phyloP scores from a whole-genome alignment of 345 rosid species.

The Salix brachista region DNA sequence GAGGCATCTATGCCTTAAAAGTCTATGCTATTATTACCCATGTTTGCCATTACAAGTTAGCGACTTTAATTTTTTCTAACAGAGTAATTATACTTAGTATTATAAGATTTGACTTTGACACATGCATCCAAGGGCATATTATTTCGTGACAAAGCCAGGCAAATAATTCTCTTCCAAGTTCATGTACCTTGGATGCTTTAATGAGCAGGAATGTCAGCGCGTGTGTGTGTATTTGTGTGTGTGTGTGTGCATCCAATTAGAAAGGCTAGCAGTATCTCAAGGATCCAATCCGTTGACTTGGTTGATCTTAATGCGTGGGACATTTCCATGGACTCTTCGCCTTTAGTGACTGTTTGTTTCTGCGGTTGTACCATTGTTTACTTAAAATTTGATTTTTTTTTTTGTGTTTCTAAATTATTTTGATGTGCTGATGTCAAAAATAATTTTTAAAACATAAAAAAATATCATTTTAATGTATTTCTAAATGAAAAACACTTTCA shows the following conservation, averaged over 20 bases:
- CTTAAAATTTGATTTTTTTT: too few species aligned
- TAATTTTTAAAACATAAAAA: too few species aligned
- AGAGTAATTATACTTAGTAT: slow-evolving; percentile 23
- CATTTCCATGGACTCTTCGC: not conserved
- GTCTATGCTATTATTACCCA: slow-evolving; percentile 46
- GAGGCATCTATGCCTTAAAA: slow-evolving; percentile 35
- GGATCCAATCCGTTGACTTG: slow-evolving; percentile 4
- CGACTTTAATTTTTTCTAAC: slow-evolving; percentile 22
- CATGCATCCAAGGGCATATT: slow-evolving; percentile 33
- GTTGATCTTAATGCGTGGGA: not conserved
- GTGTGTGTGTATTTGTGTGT: not conserved
- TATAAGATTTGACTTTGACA: slow-evolving; percentile 40
- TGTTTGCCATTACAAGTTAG: slow-evolving; percentile 65
- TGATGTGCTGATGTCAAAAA: too few species aligned
- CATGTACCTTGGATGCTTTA: slow-evolving; percentile 6
- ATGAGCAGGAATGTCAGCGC: not conserved
- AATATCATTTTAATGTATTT: too few species aligned
- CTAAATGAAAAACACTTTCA: too few species aligned
- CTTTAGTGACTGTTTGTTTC: too few species aligned
- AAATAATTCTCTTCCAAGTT: not conserved
- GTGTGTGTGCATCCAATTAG: not conserved
- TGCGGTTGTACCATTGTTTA: too few species aligned
- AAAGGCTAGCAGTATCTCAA: not conserved
- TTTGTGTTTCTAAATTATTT: too few species aligned
- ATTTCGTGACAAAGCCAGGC: slow-evolving; percentile 30